Evolutionary conservation across 2,329 filamentous ascomycete species (phyloP).

Genomic region (Aureobasidium sp.): DNA sequence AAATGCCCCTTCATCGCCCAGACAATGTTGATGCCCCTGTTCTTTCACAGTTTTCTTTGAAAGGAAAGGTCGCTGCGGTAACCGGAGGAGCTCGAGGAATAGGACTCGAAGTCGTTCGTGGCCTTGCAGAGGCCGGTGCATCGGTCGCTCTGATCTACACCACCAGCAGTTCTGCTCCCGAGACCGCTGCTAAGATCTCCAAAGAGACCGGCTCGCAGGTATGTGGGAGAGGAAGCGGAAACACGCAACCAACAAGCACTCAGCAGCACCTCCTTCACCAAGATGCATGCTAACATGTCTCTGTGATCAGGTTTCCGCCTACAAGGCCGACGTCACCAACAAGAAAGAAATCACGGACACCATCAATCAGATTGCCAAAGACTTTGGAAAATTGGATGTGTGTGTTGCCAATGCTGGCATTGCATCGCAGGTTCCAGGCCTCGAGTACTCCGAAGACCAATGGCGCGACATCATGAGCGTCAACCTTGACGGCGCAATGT

Average conservation of each 20-base stretch:
- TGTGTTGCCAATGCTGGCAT: constrained; percentile 54
- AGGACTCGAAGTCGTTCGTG: constrained; percentile 84
- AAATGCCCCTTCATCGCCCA: neutral
- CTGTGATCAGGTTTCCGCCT: constrained; percentile 18
- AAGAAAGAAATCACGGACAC: constrained; percentile 59
- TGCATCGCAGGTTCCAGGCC: constrained; percentile 83
- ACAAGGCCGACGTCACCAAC: constrained; percentile 71
- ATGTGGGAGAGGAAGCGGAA: neutral
- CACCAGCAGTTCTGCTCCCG: constrained; percentile 19
- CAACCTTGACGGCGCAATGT: constrained; percentile 72
- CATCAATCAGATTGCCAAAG: constrained; percentile 59
- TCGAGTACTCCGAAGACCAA: constrained; percentile 74
- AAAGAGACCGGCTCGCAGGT: constrained; percentile 20
- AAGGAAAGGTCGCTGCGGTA: constrained; percentile 72
- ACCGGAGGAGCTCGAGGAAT: constrained; percentile 83
- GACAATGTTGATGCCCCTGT: neutral
- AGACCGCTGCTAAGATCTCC: constrained; percentile 20
- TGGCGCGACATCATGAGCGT: constrained; percentile 45
- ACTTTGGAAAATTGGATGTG: constrained; percentile 76
- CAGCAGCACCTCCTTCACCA: neutral
- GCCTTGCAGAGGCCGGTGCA: constrained; percentile 71
- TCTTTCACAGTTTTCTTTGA: constrained; percentile 39
- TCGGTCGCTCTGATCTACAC: constrained; percentile 56
- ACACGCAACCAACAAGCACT: neutral
- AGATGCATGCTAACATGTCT: neutral